Evolutionary conservation across 1,284 basidiomycete species (phyloP), one percentile per base, ranked within the genome.

Genomic region (Cutaneotrichosporon sp.): DNA sequence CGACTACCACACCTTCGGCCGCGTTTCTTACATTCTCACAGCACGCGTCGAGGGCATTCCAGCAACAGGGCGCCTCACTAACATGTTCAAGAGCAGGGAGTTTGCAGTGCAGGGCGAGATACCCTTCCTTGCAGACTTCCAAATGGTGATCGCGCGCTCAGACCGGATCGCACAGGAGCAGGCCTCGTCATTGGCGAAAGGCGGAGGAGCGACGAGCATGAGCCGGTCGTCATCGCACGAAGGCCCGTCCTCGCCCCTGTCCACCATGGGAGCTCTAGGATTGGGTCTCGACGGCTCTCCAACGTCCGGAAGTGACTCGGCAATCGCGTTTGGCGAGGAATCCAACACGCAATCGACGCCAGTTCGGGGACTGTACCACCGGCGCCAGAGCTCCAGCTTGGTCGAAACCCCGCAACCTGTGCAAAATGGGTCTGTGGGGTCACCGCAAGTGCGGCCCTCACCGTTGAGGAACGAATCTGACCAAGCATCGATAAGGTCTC

Each of bases 21-120:
- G 65, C 6, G 49, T 70, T 22, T 64, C 64, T 10, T 66, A 70
- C 49, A 65, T 70, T 44, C 52, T 70, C 49, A 67, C 63, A 0
- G 68, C 68, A 3, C 54, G 57, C 4, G 58, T 61, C 12, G 57
- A 59, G 35, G 60, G 60, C 7, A 42, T 61, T 6, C 52, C 57
- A 8, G 43, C 52, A 2, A 27, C 42, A 1, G 32, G 46, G 9
- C 41, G 51, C 24, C 37, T 55, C 12, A 43, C 33, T 7, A 19
- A 31, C 25, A 46, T 54, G 29, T 60, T 56, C 46, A 60, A 60
- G 42, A 46, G 26, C 24, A 42, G 38, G 22, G 58, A 57, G 4
- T 39, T 57, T 0, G 49, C 46, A 5, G 31, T 49, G 0, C 55
- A 56, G n/a, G 58, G 52, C 31, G 61, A 61, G 16, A 61, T 65